These are phyloP conservation scores for Oldenlandia corymbosa DNA, from an alignment of 257 asterid genomes.

Conservation along the genomic window DNA sequence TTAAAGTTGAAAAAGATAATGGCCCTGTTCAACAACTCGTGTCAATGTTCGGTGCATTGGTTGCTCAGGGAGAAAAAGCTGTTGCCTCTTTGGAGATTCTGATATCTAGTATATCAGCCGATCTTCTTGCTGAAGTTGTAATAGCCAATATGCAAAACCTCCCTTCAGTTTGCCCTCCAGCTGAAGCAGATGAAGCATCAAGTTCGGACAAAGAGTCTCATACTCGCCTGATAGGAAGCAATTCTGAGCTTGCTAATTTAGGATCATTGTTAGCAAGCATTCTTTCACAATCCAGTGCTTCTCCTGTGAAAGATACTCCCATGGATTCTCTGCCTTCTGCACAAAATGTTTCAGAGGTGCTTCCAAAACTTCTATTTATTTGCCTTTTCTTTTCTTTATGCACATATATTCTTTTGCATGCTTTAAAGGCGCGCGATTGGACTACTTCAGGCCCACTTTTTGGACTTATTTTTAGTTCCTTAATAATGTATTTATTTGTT, in stretches of 20 bases:
- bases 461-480: background rate
- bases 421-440: background rate
- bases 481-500: background rate
- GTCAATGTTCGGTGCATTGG: slow-evolving; percentile 86
- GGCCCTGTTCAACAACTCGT: slow-evolving; percentile 95
- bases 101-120: slow-evolving; percentile 93
- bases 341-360: slow-evolving; percentile 56
- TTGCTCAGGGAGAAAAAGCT: slow-evolving; percentile 96
- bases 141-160: slow-evolving; percentile 78
- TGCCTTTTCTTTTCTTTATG: slow-evolving; percentile 7
- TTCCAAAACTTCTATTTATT: slow-evolving; percentile 10
- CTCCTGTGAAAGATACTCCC: slow-evolving; percentile 31
- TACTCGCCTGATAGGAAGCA: slow-evolving; percentile 39
- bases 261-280: slow-evolving; percentile 49
- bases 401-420: background rate
- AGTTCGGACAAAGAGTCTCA: slow-evolving; percentile 28
- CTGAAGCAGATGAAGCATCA: slow-evolving; percentile 52
- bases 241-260: slow-evolving; percentile 56
- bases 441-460: background rate
- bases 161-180: slow-evolving; percentile 47
- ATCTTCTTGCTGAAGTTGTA: slow-evolving; percentile 92
- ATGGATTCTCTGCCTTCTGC: slow-evolving; percentile 34
- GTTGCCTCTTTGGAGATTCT: slow-evolving; percentile 77
- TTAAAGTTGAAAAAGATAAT: slow-evolving; percentile 48
- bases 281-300: slow-evolving; percentile 40